Evolutionary conservation across 192 early-diverging fungal species (phyloP), one percentile per base, ranked within the genome.

Genomic region (Coemansia sp.): DNA sequence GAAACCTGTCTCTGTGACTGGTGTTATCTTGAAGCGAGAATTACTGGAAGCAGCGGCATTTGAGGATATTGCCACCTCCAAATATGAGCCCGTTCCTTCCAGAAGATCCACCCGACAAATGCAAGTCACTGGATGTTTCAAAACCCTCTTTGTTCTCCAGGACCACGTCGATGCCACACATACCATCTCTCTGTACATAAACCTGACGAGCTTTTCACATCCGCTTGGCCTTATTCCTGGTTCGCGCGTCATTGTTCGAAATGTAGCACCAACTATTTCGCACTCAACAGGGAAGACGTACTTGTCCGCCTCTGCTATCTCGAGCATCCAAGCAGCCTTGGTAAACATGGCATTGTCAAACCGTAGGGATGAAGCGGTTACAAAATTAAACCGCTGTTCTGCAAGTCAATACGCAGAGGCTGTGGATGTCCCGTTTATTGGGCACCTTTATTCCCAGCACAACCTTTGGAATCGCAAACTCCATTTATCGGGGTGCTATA

Each of bases 221-320:
- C 70, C 78, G 3, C 43, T 73, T 26, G 69, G 70, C 0, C n/a
- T 80, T 55, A 52, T 80, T 19, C 78, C 69, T 1, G 78, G 78
- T 13, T 42, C 70, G 8, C 57, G 52, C 15, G 51, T 74, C 1
- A 60, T 69, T n/a, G 61, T 72, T 19, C 64, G 63, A 2, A 63
- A 76, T 39, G 67, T 66, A 9, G 21, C 39, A 15, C 22, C 72
- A 18, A 48, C 19, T 32, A 39, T 68, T 10, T 52, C 78, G 0
- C 56, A 36, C 12, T 15, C 56, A n/a, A 58, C 56, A 0, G 61
- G 67, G 42, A 65, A 68, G 15, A 37, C 60, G 45, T 80, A 80
- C 47, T 39, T 80, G 59, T 37, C 41, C 1, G 70, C 66, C 11
- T 69, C 57, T 1, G 37, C 41, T 4, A 41, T 52, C 22, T 72